Percentiles rank a stretch among this genome's conserved stretches.
Conservation (phyloP, 805 yeast species). For the Tetrapisispora namnaoensis region DNA sequence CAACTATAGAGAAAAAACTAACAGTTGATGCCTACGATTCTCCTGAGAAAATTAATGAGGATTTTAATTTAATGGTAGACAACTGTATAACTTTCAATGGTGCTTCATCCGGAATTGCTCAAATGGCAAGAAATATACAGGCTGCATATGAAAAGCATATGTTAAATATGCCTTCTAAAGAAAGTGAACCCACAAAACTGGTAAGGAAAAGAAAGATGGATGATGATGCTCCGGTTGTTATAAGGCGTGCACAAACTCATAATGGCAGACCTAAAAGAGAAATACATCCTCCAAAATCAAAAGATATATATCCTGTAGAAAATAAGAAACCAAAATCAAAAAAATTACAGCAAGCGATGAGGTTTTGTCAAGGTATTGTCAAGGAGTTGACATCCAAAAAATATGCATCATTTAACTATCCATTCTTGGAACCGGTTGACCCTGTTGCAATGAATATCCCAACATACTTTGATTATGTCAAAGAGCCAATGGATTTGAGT, state of each 20-base stretch:
- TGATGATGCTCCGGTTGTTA: constrained; percentile 32
- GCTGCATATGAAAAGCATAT: constrained; percentile 90
- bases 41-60: constrained; percentile 59
- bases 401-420: constrained; percentile 75
- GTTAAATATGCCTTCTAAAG: constrained; percentile 77
- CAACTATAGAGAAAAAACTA: constrained; percentile 80
- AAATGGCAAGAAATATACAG: constrained; percentile 85
- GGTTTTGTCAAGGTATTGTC: constrained; percentile 72
- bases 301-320: constrained; percentile 79
- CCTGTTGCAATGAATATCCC: constrained; percentile 92
- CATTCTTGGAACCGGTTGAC: constrained; percentile 90
- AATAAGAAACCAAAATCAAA: constrained; percentile 63
- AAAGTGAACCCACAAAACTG: constrained; percentile 25
- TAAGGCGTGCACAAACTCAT: constrained; percentile 64
- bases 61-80: constrained; percentile 72
- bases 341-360: constrained; percentile 80
- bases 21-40: constrained; percentile 59
- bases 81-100: constrained; percentile 87
- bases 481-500: constrained; percentile 90
- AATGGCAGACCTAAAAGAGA: constrained; percentile 91
- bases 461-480: constrained; percentile 73
- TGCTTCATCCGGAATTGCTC: constrained; percentile 67
- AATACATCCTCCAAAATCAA: constrained; percentile 92
- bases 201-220: constrained; percentile 20
- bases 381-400: constrained; percentile 78